Evolutionary conservation across 768 basidiomycete genomes (phyloP).

Genomic region (Hortiboletus flavorubellus): DNA sequence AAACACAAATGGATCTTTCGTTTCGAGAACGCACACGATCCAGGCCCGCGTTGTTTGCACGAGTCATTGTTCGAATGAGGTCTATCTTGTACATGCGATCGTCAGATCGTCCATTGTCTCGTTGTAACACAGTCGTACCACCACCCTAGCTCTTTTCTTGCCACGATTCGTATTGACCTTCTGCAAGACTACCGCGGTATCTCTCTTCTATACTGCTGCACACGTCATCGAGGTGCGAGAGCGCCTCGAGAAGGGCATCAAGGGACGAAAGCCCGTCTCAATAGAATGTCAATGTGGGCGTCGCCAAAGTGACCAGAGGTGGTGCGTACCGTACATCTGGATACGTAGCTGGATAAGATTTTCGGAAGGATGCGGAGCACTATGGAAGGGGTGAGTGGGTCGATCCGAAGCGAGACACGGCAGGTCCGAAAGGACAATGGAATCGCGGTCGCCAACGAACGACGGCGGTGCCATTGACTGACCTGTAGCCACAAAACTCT

Average conservation of each 20-base stretch:
- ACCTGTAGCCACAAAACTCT: slow-evolving; percentile 98
- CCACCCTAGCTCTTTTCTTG: slow-evolving; percentile 54
- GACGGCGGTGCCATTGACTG: slow-evolving; percentile 20
- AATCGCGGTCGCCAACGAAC: neutral
- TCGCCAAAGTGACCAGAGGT: neutral
- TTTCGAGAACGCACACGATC: slow-evolving; percentile 11
- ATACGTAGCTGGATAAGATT: slow-evolving; percentile 95
- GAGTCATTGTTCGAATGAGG: neutral
- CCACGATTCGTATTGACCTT: slow-evolving; percentile 61
- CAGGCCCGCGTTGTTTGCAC: neutral
- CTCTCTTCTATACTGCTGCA: slow-evolving; percentile 67
- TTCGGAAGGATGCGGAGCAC: slow-evolving; percentile 90
- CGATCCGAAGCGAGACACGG: neutral
- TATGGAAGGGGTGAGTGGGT: neutral
- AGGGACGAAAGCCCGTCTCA: slow-evolving; percentile 86
- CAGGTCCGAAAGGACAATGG: slow-evolving; percentile 14
- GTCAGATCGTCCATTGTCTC: slow-evolving; percentile 5
- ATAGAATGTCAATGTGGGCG: neutral
- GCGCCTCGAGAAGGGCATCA: slow-evolving; percentile 70
- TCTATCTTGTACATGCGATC: neutral
- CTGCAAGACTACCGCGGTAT: slow-evolving; percentile 58
- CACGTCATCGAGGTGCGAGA: slow-evolving; percentile 74
- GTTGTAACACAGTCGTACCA: neutral
- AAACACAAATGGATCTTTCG: slow-evolving; percentile 29
- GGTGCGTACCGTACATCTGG: slow-evolving; percentile 93